Conservation (phyloP, 768 basidiomycete species). For the Clavaria fumosa region DNA sequence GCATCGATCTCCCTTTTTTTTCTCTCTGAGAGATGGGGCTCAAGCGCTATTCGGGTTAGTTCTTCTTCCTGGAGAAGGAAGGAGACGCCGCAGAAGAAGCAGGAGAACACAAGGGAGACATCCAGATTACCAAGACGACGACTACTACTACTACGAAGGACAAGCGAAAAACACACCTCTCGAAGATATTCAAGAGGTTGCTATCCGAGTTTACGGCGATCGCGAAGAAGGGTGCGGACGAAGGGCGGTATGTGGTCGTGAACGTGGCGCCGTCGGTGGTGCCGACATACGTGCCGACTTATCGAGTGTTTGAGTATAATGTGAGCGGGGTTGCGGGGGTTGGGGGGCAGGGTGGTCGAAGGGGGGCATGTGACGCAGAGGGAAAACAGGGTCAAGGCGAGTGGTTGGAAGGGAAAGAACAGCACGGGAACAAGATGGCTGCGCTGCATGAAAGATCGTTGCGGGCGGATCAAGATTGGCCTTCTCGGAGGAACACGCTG, state of each 20-base stretch:
- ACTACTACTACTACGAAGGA: too few species aligned
- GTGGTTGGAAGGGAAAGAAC: too few species aligned
- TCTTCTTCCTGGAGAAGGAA: constrained; percentile 37
- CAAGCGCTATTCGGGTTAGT: constrained; percentile 26
- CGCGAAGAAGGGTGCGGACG: constrained; percentile 35
- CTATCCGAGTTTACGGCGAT: constrained; percentile 50
- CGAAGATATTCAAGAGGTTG: constrained; percentile 44
- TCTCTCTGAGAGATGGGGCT: too few species aligned
- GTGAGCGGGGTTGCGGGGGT: constrained; percentile 25
- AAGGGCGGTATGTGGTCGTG: constrained; percentile 57
- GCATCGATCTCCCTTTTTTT: constrained; percentile 12
- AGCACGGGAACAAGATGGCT: too few species aligned
- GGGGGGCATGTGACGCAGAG: too few species aligned
- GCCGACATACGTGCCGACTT: constrained; percentile 75
- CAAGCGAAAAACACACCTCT: too few species aligned
- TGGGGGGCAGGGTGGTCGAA: constrained; percentile 7
- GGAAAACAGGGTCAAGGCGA: constrained; percentile 33
- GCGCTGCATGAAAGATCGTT: too few species aligned
- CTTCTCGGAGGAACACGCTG: constrained; percentile 51
- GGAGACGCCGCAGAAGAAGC: constrained; percentile 17
- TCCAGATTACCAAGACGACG: too few species aligned
- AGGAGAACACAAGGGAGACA: constrained; percentile 5
- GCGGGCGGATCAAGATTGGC: constrained; percentile 48
- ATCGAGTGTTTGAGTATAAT: constrained; percentile 76
- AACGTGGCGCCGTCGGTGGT: constrained; percentile 74